Evolutionary conservation across 345 rosid genomes (phyloP).

Genomic region (Salix udensis): DNA sequence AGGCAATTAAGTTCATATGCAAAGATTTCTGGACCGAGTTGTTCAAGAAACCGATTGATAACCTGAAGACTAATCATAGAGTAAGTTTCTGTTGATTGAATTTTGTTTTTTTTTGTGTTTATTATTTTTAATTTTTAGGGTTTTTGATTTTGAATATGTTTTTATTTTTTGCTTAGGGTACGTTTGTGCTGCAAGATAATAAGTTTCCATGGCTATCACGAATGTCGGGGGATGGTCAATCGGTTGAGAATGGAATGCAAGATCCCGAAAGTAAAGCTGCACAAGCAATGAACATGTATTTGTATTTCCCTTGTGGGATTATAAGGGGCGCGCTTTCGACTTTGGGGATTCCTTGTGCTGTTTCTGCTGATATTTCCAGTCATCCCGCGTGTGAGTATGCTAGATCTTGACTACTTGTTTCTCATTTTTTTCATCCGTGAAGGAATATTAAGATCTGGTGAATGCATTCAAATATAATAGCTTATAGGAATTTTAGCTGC

Average conservation of each 20-base stretch:
- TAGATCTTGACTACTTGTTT: neutral
- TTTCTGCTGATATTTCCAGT: conserved; percentile 89
- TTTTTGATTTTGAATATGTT: neutral
- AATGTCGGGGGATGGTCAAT: conserved; percentile 61
- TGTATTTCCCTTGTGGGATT: conserved; percentile 93
- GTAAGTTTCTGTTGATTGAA: conserved; percentile 29
- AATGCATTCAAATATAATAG: neutral
- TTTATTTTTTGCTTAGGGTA: conserved; percentile 51
- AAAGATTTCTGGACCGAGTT: conserved; percentile 98
- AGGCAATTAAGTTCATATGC: conserved; percentile 97
- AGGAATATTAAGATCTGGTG: neutral
- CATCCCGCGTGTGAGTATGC: conserved; percentile 83
- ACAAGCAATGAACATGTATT: conserved; percentile 77
- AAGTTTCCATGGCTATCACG: conserved; percentile 82
- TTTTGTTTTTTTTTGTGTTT: neutral
- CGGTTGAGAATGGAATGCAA: conserved; percentile 44
- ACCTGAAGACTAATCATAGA: conserved; percentile 91
- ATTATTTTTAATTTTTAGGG: neutral
- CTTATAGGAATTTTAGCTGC: neutral
- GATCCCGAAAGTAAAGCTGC: conserved; percentile 72
- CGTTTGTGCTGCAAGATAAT: conserved; percentile 97
- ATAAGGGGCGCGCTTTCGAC: conserved; percentile 95
- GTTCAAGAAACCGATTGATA: conserved; percentile 98
- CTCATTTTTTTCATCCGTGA: neutral
- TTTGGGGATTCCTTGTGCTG: conserved; percentile 93